phyloP scores from a whole-genome alignment of 306 rosid species.

The Oxytropis ochrocephala region DNA sequence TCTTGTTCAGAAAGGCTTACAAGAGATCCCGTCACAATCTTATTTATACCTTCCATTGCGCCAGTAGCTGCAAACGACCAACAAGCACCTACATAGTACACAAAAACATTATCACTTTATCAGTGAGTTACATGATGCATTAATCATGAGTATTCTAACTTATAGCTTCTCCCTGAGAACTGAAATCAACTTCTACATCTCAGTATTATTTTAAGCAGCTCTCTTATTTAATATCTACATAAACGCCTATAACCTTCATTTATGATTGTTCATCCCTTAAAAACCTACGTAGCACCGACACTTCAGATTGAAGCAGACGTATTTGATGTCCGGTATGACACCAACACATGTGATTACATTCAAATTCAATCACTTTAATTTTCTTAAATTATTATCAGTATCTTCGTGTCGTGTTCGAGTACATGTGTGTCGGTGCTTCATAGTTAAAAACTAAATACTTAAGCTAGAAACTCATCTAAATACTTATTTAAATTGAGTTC shows the following conservation, averaged over 20 bases:
- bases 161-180: background rate
- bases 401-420: too few species aligned
- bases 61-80: conserved; percentile 95
- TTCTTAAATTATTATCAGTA: too few species aligned
- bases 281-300: too few species aligned
- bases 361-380: too few species aligned
- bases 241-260: background rate
- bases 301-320: too few species aligned
- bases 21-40: conserved; percentile 82
- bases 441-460: background rate
- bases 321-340: too few species aligned
- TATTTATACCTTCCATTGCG: conserved; percentile 89
- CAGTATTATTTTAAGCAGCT: background rate
- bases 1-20: conserved; percentile 89
- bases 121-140: background rate
- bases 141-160: background rate
- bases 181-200: background rate
- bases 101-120: background rate
- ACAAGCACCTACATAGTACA: conserved; percentile 65
- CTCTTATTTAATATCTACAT: background rate
- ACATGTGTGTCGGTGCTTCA: too few species aligned
- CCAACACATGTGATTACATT: too few species aligned
- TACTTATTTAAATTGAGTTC: too few species aligned
- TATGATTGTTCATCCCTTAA: background rate
- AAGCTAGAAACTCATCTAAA: background rate